These are phyloP conservation scores for Penicillium coprophilum DNA, from an alignment of 495 filamentous ascomycete species.

Conservation along the genomic window DNA sequence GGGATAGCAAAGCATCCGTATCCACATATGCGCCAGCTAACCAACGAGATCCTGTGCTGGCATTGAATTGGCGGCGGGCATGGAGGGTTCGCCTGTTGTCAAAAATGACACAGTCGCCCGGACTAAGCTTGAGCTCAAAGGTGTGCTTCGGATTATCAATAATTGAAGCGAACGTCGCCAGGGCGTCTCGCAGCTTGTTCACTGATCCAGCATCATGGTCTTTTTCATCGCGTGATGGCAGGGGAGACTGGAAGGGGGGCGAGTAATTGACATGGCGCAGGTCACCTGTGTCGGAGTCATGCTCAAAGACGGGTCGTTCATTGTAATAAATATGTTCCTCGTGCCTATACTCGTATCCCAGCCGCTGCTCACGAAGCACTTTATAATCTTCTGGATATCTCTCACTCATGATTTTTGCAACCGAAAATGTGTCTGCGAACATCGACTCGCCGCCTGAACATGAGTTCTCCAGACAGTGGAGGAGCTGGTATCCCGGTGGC, in stretches of 20 bases:
- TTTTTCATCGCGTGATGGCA: slow-evolving; percentile 23
- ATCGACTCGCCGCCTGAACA: slow-evolving; percentile 76
- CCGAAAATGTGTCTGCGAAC: slow-evolving; percentile 70
- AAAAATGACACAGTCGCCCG: slow-evolving; percentile 84
- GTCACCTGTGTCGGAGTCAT: slow-evolving; percentile 19
- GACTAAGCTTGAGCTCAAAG: slow-evolving; percentile 68
- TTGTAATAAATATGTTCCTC: slow-evolving; percentile 60
- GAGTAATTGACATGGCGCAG: slow-evolving; percentile 63
- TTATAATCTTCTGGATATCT: slow-evolving; percentile 26
- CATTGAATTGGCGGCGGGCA: slow-evolving; percentile 70
- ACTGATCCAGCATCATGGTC: neutral
- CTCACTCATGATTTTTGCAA: slow-evolving; percentile 49
- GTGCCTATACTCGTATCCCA: slow-evolving; percentile 69
- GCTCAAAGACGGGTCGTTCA: slow-evolving; percentile 54
- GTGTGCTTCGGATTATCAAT: slow-evolving; percentile 51
- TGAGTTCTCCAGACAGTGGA: slow-evolving; percentile 80
- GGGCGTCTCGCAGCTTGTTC: slow-evolving; percentile 38
- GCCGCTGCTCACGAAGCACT: slow-evolving; percentile 40
- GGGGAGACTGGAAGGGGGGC: slow-evolving; percentile 63
- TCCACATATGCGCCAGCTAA: slow-evolving; percentile 83
- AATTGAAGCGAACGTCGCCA: slow-evolving; percentile 23
- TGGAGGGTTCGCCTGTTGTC: slow-evolving; percentile 79
- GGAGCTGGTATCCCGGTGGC: slow-evolving; percentile 75
- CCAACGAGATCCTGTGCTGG: slow-evolving; percentile 60
- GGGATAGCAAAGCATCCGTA: slow-evolving; percentile 60